Evolutionary conservation across 1,284 basidiomycete genomes (phyloP), one percentile per base, ranked within the genome.

Genomic region (Moniliophthora roreri): DNA sequence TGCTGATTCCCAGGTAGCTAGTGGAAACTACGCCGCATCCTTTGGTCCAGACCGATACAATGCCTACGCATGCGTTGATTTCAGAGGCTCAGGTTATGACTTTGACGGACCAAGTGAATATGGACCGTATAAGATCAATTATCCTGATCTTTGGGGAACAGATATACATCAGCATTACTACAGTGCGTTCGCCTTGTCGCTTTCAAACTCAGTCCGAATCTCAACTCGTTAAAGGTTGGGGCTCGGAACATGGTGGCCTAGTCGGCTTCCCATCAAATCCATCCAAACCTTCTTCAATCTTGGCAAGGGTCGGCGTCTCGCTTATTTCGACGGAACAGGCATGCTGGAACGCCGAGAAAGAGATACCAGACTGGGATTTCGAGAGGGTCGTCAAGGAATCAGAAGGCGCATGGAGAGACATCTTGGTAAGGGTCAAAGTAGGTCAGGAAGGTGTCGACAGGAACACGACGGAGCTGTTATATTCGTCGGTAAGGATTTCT

Each of bases 11-110:
- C 6, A 11, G 28, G 5, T 41, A 66, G 67, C 69, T 8, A 70
- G 71, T 7, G 65, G 70, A 4, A 69, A 69, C 18, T 79, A 75
- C 58, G 69, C 69, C 5, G 68, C 71, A 0, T 77, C 72, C 0
- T 76, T 76, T 52, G 72, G 71, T 1, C 72, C 71, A 2, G 81
- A 79, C 1, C 66, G 80, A 16, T 86, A 83, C 60, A 69, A 69
- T n/a, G 79, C 77, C 0, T 85, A 77, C 58, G 78, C 80, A 0
- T 85, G 84, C 57, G 77, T 82, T 1, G 81, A 82, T 52, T 85
- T 85, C 67, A 74, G 76, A 55, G 81, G 80, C 1, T 75, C 78
- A 26, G 81, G 79, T 0, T 81, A 76, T 50, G 65, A 72, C 2
- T 67, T 82, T 20, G 68, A 67, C 4, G 63, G 68, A 20, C 73